Evolutionary conservation across 768 basidiomycete genomes (phyloP).

Genomic region (Lentinula lateritia): DNA sequence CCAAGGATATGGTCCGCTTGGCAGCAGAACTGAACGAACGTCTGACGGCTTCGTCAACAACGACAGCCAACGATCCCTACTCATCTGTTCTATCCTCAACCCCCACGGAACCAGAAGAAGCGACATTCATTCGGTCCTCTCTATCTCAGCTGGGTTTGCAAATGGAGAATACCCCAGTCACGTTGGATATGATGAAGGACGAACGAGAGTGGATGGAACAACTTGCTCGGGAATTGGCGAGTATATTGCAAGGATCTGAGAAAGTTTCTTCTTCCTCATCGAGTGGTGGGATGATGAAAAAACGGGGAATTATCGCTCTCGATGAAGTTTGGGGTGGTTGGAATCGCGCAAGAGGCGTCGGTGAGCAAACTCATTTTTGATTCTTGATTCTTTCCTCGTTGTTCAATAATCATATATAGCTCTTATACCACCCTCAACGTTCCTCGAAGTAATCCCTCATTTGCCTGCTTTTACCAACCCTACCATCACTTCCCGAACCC

Average conservation of each 20-base stretch:
- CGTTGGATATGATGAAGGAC: conserved; percentile 82
- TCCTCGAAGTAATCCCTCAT: conserved; percentile 69
- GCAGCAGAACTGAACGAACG: conserved; percentile 86
- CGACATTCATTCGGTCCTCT: conserved; percentile 82
- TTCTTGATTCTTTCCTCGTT: neutral
- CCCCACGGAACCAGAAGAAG: conserved; percentile 69
- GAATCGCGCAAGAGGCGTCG: conserved; percentile 90
- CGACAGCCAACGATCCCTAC: conserved; percentile 3
- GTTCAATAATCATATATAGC: conserved; percentile 29
- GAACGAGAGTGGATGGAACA: conserved; percentile 76
- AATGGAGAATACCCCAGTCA: conserved; percentile 74
- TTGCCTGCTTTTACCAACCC: conserved; percentile 63
- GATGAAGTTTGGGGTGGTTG: conserved; percentile 96
- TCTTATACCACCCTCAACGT: conserved; percentile 83
- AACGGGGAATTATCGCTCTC: conserved; percentile 75
- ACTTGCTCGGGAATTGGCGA: conserved; percentile 76
- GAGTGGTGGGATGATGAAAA: conserved; percentile 63
- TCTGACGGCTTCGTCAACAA: conserved; percentile 44
- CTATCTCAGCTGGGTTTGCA: conserved; percentile 87
- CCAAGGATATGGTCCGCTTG: conserved; percentile 87
- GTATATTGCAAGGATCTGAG: conserved; percentile 45
- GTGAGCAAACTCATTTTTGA: conserved; percentile 36
- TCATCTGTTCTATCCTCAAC: conserved; percentile 25
- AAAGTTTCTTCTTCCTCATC: conserved; percentile 12
- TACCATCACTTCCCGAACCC: conserved; percentile 58